Evolutionary conservation across 2,329 filamentous ascomycete genomes (phyloP).

Genomic region (Colletotrichum chrysophilum): DNA sequence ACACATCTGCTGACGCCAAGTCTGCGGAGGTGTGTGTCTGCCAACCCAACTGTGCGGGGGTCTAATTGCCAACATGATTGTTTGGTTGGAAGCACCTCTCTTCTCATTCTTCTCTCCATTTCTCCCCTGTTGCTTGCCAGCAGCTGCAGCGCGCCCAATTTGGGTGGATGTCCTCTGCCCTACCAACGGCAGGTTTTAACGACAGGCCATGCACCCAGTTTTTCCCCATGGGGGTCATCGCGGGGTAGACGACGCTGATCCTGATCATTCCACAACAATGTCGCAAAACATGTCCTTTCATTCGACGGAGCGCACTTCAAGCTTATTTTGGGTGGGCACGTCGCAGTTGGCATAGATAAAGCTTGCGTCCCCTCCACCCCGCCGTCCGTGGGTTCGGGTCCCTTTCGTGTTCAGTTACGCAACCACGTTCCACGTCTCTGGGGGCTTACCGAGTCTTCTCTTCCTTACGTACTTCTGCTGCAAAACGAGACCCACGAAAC

Average conservation of each 20-base stretch:
- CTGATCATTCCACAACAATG: not conserved
- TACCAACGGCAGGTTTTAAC: conserved; percentile 10
- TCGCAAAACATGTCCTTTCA: not conserved
- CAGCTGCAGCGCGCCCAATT: not conserved
- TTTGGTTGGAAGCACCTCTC: not conserved
- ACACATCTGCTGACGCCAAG: conserved; percentile 23
- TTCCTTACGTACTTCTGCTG: not conserved
- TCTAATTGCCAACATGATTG: not conserved
- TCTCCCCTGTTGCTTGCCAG: not conserved
- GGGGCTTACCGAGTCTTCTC: not conserved
- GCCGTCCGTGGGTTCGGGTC: not conserved
- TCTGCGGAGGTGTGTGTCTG: not conserved
- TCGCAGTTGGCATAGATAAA: conserved; percentile 16
- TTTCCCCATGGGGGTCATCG: conserved; percentile 19
- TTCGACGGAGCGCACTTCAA: conserved; percentile 7
- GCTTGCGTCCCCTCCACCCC: not conserved
- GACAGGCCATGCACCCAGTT: not conserved
- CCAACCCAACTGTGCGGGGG: conserved; percentile 11
- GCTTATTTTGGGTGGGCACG: conserved; percentile 7
- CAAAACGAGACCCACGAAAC: not conserved
- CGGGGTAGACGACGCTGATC: conserved; percentile 15
- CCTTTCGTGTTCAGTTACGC: not conserved
- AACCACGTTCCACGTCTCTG: not conserved
- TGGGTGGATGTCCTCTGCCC: not conserved
- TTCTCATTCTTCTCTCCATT: not conserved